These are phyloP conservation scores for Fistulina hepatica DNA, from an alignment of 1,284 basidiomycete species.

Conservation along the genomic window DNA sequence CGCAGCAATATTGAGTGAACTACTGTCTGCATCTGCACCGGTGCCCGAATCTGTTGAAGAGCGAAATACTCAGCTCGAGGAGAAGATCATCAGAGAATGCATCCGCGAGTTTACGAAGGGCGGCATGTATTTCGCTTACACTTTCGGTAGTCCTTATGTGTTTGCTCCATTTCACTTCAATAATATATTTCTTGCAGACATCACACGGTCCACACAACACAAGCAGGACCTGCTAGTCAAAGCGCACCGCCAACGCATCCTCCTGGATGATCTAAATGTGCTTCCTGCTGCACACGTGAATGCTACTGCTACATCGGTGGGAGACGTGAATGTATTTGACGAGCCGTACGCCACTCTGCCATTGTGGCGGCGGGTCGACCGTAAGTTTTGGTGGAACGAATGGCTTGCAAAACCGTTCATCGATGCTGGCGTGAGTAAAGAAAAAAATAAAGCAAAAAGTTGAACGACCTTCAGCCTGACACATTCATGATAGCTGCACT, in stretches of 20 bases:
- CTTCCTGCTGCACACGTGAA: constrained; percentile 22
- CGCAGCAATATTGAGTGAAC: constrained; percentile 38
- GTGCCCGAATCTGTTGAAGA: constrained; percentile 50
- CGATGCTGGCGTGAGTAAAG: constrained; percentile 56
- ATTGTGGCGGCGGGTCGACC: constrained; percentile 75
- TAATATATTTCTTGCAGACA: constrained; percentile 28
- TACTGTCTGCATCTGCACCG: constrained; percentile 47
- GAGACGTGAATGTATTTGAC: constrained; percentile 39
- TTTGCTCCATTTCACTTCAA: constrained; percentile 1
- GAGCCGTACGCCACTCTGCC: constrained; percentile 67
- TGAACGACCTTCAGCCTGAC: constrained; percentile 4
- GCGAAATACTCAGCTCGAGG: constrained; percentile 59
- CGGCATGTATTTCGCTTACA: constrained; percentile 74
- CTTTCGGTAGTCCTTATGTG: constrained; percentile 41
- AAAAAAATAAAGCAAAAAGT: constrained; percentile 1
- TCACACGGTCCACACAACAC: constrained; percentile 69
- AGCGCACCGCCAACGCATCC: constrained; percentile 39
- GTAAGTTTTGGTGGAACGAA: constrained; percentile 87
- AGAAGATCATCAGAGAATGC: constrained; percentile 65
- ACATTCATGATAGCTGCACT: constrained; percentile 45
- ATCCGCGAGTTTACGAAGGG: constrained; percentile 62
- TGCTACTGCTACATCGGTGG: constrained; percentile 22
- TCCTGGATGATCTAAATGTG: constrained; percentile 49
- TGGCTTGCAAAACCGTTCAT: constrained; percentile 65
- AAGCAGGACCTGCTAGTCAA: constrained; percentile 57